phyloP scores from a whole-genome alignment of 306 rosid genomes.

The Astragalus membranaceus region DNA sequence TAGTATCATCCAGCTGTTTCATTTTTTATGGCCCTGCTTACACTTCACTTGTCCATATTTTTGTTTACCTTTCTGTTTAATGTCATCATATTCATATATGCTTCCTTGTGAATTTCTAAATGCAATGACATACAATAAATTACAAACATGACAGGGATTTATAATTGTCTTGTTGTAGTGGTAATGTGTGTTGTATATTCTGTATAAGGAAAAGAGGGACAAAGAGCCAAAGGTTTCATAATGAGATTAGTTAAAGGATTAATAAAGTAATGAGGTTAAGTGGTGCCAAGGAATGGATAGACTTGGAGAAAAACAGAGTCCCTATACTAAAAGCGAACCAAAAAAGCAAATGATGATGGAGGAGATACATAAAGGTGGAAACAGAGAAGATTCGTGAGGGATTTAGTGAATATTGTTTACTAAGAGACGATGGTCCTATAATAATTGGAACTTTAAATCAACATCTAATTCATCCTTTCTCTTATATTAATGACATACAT shows the following conservation, averaged over 20 bases:
- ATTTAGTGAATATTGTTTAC: conserved; percentile 19
- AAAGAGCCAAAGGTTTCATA: background rate
- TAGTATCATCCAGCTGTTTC: background rate
- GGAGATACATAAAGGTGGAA: conserved; percentile 22
- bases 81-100: background rate
- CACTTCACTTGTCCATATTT: background rate
- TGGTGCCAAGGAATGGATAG: conserved; percentile 20
- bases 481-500: background rate
- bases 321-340: conserved; percentile 14
- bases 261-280: conserved; percentile 2
- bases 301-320: conserved; percentile 27
- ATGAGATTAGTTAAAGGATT: conserved; percentile 11
- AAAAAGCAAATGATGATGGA: conserved; percentile 36
- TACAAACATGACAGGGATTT: background rate
- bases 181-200: background rate
- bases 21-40: background rate
- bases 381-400: conserved; percentile 26
- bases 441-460: conserved; percentile 15
- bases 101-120: background rate
- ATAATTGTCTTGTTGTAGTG: conserved; percentile 6
- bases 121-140: conserved; percentile 16
- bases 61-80: background rate
- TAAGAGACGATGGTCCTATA: conserved; percentile 12
- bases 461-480: background rate
- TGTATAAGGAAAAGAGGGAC: background rate